A percentile compares a stretch with the other conserved stretches of the same genome.
Evolutionary conservation across 257 asterid genomes (phyloP).

Genomic region (Solanum commersonii): DNA sequence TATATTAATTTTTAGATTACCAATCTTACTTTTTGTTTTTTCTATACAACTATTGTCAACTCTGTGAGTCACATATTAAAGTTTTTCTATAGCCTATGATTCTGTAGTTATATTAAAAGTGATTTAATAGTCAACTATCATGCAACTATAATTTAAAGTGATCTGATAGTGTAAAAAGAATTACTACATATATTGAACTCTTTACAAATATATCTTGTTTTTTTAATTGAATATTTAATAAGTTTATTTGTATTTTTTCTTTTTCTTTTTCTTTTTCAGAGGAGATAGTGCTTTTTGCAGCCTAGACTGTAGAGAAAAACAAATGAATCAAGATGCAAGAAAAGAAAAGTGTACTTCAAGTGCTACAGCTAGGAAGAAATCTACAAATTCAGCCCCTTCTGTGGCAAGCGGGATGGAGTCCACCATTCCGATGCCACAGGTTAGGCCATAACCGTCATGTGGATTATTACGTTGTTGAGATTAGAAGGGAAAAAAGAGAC

Average conservation of each 20-base stretch:
- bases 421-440: constrained; percentile 28
- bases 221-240: not conserved
- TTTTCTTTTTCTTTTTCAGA: constrained; percentile 13
- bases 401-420: constrained; percentile 14
- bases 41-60: not conserved
- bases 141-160: too few species aligned
- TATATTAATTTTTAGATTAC: not conserved
- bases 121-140: not conserved
- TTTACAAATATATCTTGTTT: not conserved
- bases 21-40: not conserved
- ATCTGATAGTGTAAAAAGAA: not conserved
- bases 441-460: constrained; percentile 36
- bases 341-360: constrained; percentile 42
- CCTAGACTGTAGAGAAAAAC: constrained; percentile 67
- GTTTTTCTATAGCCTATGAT: not conserved
- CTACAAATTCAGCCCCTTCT: not conserved
- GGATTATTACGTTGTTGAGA: not conserved
- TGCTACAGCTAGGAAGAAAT: constrained; percentile 30
- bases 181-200: too few species aligned
- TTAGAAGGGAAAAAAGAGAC: not conserved
- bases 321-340: constrained; percentile 63
- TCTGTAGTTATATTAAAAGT: not conserved
- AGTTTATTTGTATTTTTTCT: not conserved
- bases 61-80: not conserved
- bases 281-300: constrained; percentile 96